Conservation (phyloP, 345 rosid species). For the Aquilaria sinensis region DNA sequence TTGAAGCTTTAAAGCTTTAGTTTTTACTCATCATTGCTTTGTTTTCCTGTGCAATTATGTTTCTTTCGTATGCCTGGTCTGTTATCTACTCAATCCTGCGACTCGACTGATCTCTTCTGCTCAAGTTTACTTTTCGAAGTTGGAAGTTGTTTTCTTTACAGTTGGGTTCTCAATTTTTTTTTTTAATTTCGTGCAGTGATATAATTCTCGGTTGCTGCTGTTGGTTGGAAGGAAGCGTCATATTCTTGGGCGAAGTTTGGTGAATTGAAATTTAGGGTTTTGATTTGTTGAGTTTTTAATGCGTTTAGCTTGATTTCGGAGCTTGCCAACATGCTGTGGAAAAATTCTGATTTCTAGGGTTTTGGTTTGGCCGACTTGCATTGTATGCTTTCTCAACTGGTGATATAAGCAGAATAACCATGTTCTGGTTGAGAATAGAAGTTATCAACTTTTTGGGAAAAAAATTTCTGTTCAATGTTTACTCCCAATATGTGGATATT, state of each 20-base stretch:
- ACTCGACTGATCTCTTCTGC: slow-evolving; percentile 44
- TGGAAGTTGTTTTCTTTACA: slow-evolving; percentile 25
- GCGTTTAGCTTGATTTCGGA: slow-evolving; percentile 18
- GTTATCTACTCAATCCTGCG: slow-evolving; percentile 27
- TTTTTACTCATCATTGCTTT: slow-evolving; percentile 40
- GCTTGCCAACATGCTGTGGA: slow-evolving; percentile 24
- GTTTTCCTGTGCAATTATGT: slow-evolving; percentile 28
- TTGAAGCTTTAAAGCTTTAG: slow-evolving; percentile 27
- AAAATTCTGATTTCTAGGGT: slow-evolving; percentile 62
- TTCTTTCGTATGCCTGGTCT: slow-evolving; percentile 26
- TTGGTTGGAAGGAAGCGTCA: slow-evolving; percentile 19
- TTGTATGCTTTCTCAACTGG: slow-evolving; percentile 37
- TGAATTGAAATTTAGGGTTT: slow-evolving; percentile 57
- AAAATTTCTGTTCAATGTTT: slow-evolving; percentile 20
- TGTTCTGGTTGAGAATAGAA: slow-evolving; percentile 8
- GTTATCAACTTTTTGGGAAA: slow-evolving; percentile 7
- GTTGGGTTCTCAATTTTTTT: slow-evolving; percentile 24
- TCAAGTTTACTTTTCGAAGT: slow-evolving; percentile 29
- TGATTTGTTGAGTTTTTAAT: slow-evolving; percentile 22
- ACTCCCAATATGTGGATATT: slow-evolving; percentile 44
- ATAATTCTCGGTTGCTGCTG: slow-evolving; percentile 30
- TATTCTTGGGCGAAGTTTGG: slow-evolving; percentile 22
- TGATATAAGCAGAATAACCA: slow-evolving; percentile 22
- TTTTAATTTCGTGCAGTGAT: slow-evolving; percentile 34
- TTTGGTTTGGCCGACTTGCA: slow-evolving; percentile 40